Evolutionary conservation across 306 rosid genomes (phyloP).

Genomic region (Begonia peltatifolia): DNA sequence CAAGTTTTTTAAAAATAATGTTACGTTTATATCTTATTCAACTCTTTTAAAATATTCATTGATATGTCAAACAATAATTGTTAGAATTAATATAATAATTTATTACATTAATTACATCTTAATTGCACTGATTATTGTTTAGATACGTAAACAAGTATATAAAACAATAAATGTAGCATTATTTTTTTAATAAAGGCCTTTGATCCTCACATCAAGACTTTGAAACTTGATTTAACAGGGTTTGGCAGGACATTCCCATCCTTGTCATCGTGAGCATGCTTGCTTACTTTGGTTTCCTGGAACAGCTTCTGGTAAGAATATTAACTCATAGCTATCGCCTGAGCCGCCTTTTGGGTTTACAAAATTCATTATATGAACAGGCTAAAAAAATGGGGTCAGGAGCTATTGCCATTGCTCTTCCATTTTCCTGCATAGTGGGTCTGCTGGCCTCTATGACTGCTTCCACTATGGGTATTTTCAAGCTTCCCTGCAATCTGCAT

Average conservation of each 20-base stretch:
- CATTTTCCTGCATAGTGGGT: conserved; percentile 70
- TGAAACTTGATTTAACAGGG: conserved; percentile 16
- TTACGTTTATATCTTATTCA: no score
- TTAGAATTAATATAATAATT: no score
- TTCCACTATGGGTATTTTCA: conserved; percentile 55
- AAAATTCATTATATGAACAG: conserved; percentile 28
- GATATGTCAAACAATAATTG: no score
- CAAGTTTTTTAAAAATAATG: neutral
- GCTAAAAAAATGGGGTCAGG: conserved; percentile 48
- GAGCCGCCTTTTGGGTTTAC: conserved; percentile 8
- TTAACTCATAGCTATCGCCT: neutral
- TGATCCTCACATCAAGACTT: no score
- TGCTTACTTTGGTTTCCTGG: conserved; percentile 36
- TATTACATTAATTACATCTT: no score
- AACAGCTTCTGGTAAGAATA: conserved; percentile 31
- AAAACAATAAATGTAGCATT: no score
- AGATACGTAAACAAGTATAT: no score
- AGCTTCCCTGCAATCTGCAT: conserved; percentile 9
- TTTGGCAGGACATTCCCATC: conserved; percentile 39
- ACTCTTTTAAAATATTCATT: no score
- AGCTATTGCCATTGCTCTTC: conserved; percentile 63
- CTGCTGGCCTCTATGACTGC: conserved; percentile 75
- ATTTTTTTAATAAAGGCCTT: no score
- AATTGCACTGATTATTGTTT: no score
- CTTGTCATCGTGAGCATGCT: conserved; percentile 35